A percentile compares a stretch with the other conserved stretches of the same genome.
phyloP scores from a whole-genome alignment of 768 basidiomycete species.

The Boletus patriciae region DNA sequence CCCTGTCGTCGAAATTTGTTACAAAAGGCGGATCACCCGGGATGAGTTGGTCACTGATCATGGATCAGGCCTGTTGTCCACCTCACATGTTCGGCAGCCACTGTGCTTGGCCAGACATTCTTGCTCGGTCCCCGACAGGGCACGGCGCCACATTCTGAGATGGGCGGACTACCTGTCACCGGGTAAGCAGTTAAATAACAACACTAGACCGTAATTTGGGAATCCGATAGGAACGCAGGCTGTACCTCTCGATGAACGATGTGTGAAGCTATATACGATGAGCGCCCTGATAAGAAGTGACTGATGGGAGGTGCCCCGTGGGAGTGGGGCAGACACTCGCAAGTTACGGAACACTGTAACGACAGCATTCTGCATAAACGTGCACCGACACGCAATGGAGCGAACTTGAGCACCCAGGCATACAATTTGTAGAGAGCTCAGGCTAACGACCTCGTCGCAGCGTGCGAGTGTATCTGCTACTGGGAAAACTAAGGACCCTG shows the following conservation, averaged over 20 bases:
- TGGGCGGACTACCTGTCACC: conserved; percentile 27
- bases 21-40: neutral
- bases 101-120: neutral
- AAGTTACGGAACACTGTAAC: conserved; percentile 9
- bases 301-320: conserved; percentile 46
- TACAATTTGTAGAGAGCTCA: neutral
- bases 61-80: neutral
- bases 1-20: conserved; percentile 9
- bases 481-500: conserved; percentile 14
- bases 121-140: conserved; percentile 21
- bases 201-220: conserved; percentile 26
- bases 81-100: conserved; percentile 25
- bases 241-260: conserved; percentile 27
- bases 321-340: conserved; percentile 22
- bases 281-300: conserved; percentile 48
- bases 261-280: conserved; percentile 40
- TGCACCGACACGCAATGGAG: neutral
- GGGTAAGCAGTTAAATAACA: conserved; percentile 16
- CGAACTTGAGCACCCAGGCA: neutral
- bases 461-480: neutral
- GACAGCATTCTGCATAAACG: neutral
- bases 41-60: neutral
- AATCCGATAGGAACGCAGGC: conserved; percentile 33
- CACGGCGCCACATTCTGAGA: conserved; percentile 11
- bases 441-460: neutral